Percentiles rank a stretch among this genome's conserved stretches.
Conservation (phyloP, 768 basidiomycete genomes). For the Pleurotus citrinopileatus region DNA sequence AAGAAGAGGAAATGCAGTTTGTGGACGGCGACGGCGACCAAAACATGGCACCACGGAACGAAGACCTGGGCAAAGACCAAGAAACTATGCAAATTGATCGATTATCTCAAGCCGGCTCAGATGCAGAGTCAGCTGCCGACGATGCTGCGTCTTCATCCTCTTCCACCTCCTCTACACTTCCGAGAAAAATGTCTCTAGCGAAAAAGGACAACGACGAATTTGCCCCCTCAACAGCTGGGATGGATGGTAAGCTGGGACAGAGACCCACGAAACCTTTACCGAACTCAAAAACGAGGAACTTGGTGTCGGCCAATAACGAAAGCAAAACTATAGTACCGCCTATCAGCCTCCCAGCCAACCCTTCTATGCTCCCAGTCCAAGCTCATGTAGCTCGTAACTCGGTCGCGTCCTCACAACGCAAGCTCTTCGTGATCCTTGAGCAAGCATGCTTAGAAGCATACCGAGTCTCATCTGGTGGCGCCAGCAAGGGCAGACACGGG, state of each 20-base stretch:
- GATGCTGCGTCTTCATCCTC: constrained; percentile 10
- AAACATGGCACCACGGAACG: constrained; percentile 17
- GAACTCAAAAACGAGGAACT: constrained; percentile 42
- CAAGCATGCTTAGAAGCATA: constrained; percentile 97
- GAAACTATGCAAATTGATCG: constrained; percentile 29
- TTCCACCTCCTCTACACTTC: constrained; percentile 19
- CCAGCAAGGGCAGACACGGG: constrained; percentile 44
- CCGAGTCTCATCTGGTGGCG: constrained; percentile 64
- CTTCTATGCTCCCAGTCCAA: constrained; percentile 79
- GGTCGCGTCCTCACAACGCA: constrained; percentile 51
- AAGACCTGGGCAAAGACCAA: constrained; percentile 22
- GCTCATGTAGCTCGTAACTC: constrained; percentile 67
- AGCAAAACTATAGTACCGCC: constrained; percentile 46
- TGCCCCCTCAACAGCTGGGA: too few relatives aligned
- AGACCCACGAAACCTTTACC: constrained; percentile 69
- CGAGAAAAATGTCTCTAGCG: constrained; percentile 18
- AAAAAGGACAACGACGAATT: constrained; percentile 16
- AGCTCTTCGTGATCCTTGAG: constrained; percentile 87
- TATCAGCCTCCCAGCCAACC: constrained; percentile 55
- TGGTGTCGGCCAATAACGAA: background rate
- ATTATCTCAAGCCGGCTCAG: constrained; percentile 18
- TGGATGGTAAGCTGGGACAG: constrained; percentile 25
- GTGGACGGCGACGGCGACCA: constrained; percentile 6
- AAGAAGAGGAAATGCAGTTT: background rate
- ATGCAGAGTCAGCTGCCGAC: background rate